Evolutionary conservation across 2,329 filamentous ascomycete genomes (phyloP), one percentile per base, ranked within the genome.

Genomic region (Intubia oerlemansii): DNA sequence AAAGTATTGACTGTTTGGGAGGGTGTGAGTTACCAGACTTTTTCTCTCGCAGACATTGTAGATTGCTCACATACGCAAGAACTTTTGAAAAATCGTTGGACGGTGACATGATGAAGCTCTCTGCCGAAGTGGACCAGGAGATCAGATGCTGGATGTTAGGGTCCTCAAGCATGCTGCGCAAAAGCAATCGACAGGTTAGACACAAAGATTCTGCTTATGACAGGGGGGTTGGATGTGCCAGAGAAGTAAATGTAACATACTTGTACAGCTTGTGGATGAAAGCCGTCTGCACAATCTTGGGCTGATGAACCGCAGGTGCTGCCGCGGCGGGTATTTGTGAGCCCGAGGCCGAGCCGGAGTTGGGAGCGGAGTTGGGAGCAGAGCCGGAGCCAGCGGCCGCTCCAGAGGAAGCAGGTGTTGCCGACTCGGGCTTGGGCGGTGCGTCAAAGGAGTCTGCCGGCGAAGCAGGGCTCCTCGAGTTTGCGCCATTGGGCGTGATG

Each of bases 261-360:
- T 90, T 93, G 61, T 95, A 98, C 20, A 98, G 67, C 52, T 98
- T 98, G 52, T 98, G 88, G 39, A 98, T 95, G 45, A 98, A 98
- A 14, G 88, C 88, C 9, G 88, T 95, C 54, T 98, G 88, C 11
- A 95, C 82, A 25, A 93, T 85, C 54, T 98, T 98, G 34, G 88
- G 84, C 47, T 92, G 84, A 46, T 91, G 81, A 29, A 84, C 74
- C 27, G 75, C 75, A 5, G 76, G 69, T 1, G 72, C 70, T 13
- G 73, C 71, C n/a, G 59, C 52, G 3, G 57, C 51, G 1, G 37
- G 36, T 12, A 28, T 25, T 20, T 28, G 27, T 17, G 25, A 10
- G 2, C 27, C 4, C 3, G 25, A 19, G 3, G 65, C 64, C 24
- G 48, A 51, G 19, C 19, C n/a, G 19, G 19, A n/a, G n/a, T n/a